These are phyloP conservation scores for Epichloe coenophiala DNA, from an alignment of 2,329 filamentous ascomycete species.

Conservation along the genomic window DNA sequence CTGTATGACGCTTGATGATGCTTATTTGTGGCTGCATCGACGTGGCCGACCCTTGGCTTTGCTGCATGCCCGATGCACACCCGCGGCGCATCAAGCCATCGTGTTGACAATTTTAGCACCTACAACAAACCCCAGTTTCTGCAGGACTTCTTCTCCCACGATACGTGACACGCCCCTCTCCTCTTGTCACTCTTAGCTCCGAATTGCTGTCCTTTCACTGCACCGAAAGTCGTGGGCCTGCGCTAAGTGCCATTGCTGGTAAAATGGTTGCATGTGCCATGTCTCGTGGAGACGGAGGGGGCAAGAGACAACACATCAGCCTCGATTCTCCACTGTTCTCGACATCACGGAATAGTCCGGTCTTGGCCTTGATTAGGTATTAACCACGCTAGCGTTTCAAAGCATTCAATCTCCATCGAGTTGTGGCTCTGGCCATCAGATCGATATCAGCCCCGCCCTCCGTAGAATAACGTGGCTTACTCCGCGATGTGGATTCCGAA, in stretches of 20 bases:
- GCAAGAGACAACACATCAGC: not conserved
- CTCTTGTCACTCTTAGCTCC: not conserved
- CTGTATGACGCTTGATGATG: not conserved
- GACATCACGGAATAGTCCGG: not conserved
- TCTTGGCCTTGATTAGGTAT: not conserved
- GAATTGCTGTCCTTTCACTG: not conserved
- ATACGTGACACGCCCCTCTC: not conserved
- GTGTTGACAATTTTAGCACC: not conserved
- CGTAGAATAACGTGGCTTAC: not conserved
- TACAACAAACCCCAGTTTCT: not conserved
- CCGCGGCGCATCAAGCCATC: not conserved
- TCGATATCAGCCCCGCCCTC: too few relatives aligned
- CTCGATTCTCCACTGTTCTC: not conserved
- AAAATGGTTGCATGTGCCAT: not conserved
- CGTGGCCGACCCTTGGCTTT: not conserved
- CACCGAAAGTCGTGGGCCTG: not conserved
- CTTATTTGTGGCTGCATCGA: not conserved
- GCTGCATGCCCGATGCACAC: not conserved
- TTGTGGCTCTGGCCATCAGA: not conserved
- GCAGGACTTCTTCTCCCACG: not conserved
- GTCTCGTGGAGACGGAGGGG: not conserved
- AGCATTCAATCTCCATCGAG: too few relatives aligned
- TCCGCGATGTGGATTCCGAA: not conserved
- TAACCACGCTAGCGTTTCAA: not conserved
- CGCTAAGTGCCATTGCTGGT: not conserved